phyloP scores from a whole-genome alignment of 129 eudicot species.

The Tagetes patula region DNA sequence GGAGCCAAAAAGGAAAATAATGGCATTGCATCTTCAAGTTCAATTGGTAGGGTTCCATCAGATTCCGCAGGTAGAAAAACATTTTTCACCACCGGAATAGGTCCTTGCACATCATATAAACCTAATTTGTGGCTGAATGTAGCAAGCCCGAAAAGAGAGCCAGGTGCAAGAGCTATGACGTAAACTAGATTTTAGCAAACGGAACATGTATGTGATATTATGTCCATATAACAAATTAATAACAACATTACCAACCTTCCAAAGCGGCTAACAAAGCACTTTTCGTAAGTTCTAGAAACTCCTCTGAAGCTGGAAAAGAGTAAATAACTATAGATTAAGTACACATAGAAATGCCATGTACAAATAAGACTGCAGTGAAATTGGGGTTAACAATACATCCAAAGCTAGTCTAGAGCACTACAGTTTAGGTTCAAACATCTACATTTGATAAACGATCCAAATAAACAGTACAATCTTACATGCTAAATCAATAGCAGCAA shows the following conservation, averaged over 20 bases:
- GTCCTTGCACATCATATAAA: conserved; percentile 96
- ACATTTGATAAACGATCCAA: neutral
- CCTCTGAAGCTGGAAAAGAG: conserved; percentile 77
- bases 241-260: conserved; percentile 64
- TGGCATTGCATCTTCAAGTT: conserved; percentile 98
- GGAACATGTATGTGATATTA: conserved; percentile 10
- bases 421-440: conserved; percentile 4
- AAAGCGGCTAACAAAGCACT: conserved; percentile 94
- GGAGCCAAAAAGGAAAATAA: conserved; percentile 93
- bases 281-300: conserved; percentile 91
- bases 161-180: conserved; percentile 82
- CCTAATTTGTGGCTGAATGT: conserved; percentile 97
- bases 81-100: conserved; percentile 94
- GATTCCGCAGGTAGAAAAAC: conserved; percentile 72
- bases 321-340: conserved; percentile 1
- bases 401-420: neutral
- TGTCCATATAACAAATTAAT: conserved; percentile 1
- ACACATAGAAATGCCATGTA: conserved; percentile 1
- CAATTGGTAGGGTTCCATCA: conserved; percentile 62
- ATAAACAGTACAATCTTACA: conserved; percentile 49
- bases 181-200: conserved; percentile 16
- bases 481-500: conserved; percentile 89
- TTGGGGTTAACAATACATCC: neutral
- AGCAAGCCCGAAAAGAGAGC: conserved; percentile 96
- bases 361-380: neutral